Conservation (phyloP, 306 rosid genomes). For the Abrus pulchellus region DNA sequence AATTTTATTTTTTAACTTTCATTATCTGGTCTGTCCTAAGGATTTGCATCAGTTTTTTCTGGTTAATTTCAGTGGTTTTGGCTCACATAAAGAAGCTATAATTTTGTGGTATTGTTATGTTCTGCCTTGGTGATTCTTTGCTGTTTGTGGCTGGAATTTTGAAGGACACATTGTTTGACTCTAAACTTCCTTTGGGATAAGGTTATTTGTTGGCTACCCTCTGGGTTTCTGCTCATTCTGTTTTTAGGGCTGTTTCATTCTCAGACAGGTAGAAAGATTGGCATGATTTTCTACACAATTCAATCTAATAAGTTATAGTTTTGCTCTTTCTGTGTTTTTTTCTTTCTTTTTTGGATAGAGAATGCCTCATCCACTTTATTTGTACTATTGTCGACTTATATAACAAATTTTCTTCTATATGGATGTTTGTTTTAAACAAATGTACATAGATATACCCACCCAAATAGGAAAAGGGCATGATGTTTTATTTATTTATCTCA, state of each 20-base stretch:
- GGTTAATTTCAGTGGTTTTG: slow-evolving; percentile 24
- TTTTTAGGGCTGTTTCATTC: slow-evolving; percentile 26
- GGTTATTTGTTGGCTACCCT: slow-evolving; percentile 9
- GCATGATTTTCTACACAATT: slow-evolving; percentile 3
- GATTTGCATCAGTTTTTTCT: slow-evolving; percentile 10
- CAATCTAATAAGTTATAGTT: background rate
- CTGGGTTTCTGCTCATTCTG: slow-evolving; percentile 1
- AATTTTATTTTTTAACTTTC: background rate
- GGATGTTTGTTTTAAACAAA: background rate
- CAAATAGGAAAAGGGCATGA: slow-evolving; percentile 5
- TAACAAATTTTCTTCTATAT: background rate
- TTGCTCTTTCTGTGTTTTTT: slow-evolving; percentile 19
- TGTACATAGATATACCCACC: background rate
- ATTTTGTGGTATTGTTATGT: background rate
- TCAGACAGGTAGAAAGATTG: slow-evolving; percentile 10
- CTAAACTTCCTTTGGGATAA: slow-evolving; percentile 21
- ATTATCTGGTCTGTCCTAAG: background rate
- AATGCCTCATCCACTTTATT: slow-evolving; percentile 9
- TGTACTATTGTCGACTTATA: slow-evolving; percentile 15
- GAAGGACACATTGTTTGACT: background rate
- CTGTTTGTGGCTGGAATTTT: background rate
- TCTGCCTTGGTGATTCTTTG: slow-evolving; percentile 1
- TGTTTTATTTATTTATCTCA: slow-evolving; percentile 17
- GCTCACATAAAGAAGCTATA: background rate
- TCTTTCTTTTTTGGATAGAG: background rate